phyloP scores from a whole-genome alignment of 805 yeast species.

The Limtongia smithiae region DNA sequence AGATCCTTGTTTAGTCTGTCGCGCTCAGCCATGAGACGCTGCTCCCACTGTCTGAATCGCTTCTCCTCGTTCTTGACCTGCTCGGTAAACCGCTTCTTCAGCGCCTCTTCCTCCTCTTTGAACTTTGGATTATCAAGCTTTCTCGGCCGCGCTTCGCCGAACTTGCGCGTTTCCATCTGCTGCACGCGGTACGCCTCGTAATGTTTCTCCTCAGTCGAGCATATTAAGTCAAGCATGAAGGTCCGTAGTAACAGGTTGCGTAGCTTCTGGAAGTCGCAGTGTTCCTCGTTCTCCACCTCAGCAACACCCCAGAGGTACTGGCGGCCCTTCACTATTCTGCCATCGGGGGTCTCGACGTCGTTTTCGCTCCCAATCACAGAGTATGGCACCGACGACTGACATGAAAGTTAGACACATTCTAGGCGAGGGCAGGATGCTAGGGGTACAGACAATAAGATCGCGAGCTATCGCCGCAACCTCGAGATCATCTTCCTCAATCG shows the following conservation, averaged over 20 bases:
- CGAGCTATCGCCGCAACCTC: slow-evolving; percentile 32
- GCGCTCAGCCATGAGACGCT: slow-evolving; percentile 91
- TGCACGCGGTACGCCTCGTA: slow-evolving; percentile 66
- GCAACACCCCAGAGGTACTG: slow-evolving; percentile 95
- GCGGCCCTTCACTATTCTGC: slow-evolving; percentile 84
- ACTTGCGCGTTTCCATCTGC: slow-evolving; percentile 51
- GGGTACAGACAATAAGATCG: slow-evolving; percentile 14
- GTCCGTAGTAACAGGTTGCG: slow-evolving; percentile 63
- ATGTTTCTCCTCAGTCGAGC: slow-evolving; percentile 65
- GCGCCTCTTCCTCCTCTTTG: slow-evolving; percentile 91
- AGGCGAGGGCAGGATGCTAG: too few species aligned
- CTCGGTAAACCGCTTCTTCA: slow-evolving; percentile 92
- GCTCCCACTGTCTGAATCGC: slow-evolving; percentile 98
- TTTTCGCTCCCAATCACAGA: slow-evolving; percentile 92
- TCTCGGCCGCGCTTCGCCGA: slow-evolving; percentile 40
- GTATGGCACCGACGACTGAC: slow-evolving; percentile 61
- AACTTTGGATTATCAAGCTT: slow-evolving; percentile 76
- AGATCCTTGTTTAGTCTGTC: slow-evolving; percentile 90
- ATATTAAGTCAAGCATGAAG: slow-evolving; percentile 72
- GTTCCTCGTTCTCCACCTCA: slow-evolving; percentile 81
- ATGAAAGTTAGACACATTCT: too few species aligned
- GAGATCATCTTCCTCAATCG: slow-evolving; percentile 42
- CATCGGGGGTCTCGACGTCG: slow-evolving; percentile 64
- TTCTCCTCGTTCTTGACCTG: slow-evolving; percentile 96
- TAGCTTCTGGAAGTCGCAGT: slow-evolving; percentile 71